Evolutionary conservation across 345 rosid species (phyloP).

Genomic region (Eucalyptus globulus): DNA sequence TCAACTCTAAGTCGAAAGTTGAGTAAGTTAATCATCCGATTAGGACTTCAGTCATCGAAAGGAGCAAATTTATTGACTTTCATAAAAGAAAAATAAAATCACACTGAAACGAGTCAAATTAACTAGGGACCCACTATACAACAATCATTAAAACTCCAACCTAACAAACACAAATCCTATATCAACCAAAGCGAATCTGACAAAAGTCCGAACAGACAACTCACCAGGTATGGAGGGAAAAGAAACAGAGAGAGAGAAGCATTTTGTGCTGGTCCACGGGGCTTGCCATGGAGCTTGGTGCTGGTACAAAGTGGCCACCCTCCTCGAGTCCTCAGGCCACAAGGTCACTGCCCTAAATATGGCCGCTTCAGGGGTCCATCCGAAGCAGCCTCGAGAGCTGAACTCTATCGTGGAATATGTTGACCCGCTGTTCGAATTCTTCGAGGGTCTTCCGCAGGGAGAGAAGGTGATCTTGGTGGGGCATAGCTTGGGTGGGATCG

Average conservation of each 20-base stretch:
- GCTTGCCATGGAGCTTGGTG: conserved; percentile 33
- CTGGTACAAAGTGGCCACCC: conserved; percentile 21
- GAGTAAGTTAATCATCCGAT: neutral
- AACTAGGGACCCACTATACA: neutral
- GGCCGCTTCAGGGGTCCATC: conserved; percentile 19
- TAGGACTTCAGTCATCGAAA: neutral
- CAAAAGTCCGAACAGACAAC: neutral
- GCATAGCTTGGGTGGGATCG: conserved; percentile 14
- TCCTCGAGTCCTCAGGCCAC: conserved; percentile 19
- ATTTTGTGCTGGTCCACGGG: conserved; percentile 32
- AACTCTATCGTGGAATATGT: neutral
- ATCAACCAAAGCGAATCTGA: neutral
- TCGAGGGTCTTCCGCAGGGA: neutral
- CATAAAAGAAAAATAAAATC: neutral
- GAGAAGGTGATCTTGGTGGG: conserved; percentile 18
- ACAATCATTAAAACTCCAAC: neutral
- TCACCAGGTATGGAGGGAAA: neutral
- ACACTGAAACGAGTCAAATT: neutral
- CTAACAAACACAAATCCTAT: neutral
- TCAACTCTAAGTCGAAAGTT: neutral
- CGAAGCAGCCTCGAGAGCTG: conserved; percentile 1
- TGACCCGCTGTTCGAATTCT: neutral
- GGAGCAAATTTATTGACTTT: neutral
- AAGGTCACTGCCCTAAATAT: conserved; percentile 20
- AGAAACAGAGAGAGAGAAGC: neutral